Conservation (phyloP, 306 rosid genomes). For the Glycine soja region DNA sequence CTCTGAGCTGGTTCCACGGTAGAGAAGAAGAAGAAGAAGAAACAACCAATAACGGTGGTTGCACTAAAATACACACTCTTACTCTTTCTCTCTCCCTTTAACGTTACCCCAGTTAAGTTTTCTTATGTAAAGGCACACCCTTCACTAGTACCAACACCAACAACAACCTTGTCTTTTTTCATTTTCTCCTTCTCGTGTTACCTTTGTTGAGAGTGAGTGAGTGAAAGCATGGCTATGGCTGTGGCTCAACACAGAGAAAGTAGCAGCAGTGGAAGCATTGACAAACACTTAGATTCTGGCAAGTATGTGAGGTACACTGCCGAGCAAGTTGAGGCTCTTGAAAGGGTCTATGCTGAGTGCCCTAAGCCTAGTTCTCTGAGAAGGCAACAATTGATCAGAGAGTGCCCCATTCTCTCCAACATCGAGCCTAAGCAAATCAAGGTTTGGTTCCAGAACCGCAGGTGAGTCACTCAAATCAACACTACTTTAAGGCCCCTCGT, state of each 20-base stretch:
- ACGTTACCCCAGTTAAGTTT: constrained; percentile 5
- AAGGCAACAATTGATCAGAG: constrained; percentile 93
- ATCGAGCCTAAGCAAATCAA: constrained; percentile 99
- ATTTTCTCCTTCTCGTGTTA: neutral
- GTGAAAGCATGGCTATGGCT: constrained; percentile 78
- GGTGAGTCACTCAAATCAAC: constrained; percentile 50
- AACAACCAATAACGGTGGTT: constrained; percentile 37
- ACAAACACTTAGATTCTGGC: constrained; percentile 82
- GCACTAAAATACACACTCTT: constrained; percentile 21
- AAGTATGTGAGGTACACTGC: constrained; percentile 93
- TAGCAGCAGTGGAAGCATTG: constrained; percentile 81
- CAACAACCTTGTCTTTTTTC: constrained; percentile 1
- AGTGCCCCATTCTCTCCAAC: constrained; percentile 90
- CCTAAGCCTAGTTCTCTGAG: constrained; percentile 95
- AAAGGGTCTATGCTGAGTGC: constrained; percentile 89
- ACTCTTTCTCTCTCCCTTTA: constrained; percentile 44
- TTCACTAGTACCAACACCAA: constrained; percentile 43
- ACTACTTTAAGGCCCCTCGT: neutral
- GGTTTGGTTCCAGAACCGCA: constrained; percentile 99
- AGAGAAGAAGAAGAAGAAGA: neutral
- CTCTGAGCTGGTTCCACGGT: constrained; percentile 24
- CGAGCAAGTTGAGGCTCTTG: constrained; percentile 96
- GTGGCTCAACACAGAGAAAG: constrained; percentile 88
- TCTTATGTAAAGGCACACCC: constrained; percentile 43
- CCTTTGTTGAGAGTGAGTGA: neutral